Conservation (phyloP, 169 alveolate species). For the Plasmodium reichenowi region DNA sequence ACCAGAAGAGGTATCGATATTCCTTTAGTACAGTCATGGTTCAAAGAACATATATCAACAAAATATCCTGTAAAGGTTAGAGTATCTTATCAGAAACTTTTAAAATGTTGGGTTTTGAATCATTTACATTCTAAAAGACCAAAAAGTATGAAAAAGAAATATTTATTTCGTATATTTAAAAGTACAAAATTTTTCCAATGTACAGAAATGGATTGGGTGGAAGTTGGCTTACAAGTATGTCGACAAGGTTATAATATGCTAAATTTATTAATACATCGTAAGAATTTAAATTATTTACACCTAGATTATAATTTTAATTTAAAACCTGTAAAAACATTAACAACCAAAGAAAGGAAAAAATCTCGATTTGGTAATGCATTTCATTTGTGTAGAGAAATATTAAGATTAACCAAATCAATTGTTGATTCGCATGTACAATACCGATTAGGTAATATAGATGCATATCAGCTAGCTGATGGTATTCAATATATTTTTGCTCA, state of each 20-base stretch:
- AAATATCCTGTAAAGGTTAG: constrained; percentile 99
- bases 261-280: constrained; percentile 98
- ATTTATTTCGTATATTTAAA: constrained; percentile 95
- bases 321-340: constrained; percentile 99
- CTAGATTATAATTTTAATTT: constrained; percentile 99
- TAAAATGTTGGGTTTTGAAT: constrained; percentile 98
- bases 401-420: constrained; percentile 97
- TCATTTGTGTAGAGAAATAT: constrained; percentile 99
- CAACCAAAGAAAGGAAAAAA: constrained; percentile 99
- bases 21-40: constrained; percentile 98
- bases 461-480: constrained; percentile 99
- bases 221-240: constrained; percentile 99
- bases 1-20: constrained; percentile 97
- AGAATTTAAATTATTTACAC: constrained; percentile 98
- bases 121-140: constrained; percentile 96
- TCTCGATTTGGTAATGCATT: constrained; percentile 99
- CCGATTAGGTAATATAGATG: constrained; percentile 99
- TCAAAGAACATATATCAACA: constrained; percentile 97
- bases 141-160: constrained; percentile 94
- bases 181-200: constrained; percentile 98
- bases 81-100: constrained; percentile 97
- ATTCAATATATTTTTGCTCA: constrained; percentile 98
- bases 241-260: constrained; percentile 99
- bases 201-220: constrained; percentile 99
- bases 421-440: constrained; percentile 99